phyloP scores from a whole-genome alignment of 208 protist genomes.

The Herpetomonas muscarum region DNA sequence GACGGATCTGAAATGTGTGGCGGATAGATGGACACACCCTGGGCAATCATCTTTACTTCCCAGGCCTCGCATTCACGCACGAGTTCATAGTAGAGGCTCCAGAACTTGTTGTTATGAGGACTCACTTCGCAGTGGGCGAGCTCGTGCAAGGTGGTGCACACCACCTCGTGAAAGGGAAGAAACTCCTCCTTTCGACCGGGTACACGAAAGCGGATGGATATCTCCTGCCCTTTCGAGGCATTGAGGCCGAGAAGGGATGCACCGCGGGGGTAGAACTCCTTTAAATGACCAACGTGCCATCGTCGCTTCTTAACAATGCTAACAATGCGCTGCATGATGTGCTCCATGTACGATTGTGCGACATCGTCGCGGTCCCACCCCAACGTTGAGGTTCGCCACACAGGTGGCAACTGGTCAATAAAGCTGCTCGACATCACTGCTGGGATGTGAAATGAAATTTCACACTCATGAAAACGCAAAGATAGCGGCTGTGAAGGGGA shows the following conservation, averaged over 20 bases:
- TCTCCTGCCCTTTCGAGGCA: constrained; percentile 67
- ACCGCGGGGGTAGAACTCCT: constrained; percentile 85
- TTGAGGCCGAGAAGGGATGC: constrained; percentile 78
- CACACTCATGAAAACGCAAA: background rate
- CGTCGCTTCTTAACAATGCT: constrained; percentile 40
- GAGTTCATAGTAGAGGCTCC: constrained; percentile 71
- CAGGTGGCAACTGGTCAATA: constrained; percentile 20
- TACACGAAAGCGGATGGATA: constrained; percentile 75
- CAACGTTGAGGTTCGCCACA: constrained; percentile 48
- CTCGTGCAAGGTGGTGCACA: constrained; percentile 88
- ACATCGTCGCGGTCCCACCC: constrained; percentile 53
- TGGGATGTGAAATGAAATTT: background rate
- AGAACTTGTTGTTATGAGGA: constrained; percentile 67
- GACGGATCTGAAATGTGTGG: background rate
- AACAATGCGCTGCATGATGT: constrained; percentile 41
- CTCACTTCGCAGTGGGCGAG: constrained; percentile 72
- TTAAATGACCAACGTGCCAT: constrained; percentile 62
- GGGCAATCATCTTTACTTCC: constrained; percentile 38
- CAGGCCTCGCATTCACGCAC: constrained; percentile 69
- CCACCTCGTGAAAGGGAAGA: constrained; percentile 79
- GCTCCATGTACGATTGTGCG: constrained; percentile 64
- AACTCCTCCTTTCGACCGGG: constrained; percentile 64
- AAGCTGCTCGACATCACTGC: constrained; percentile 18
- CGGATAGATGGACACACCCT: constrained; percentile 38
- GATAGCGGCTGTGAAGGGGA: constrained; percentile 1